Evolutionary conservation across 148 eudicot genomes (phyloP), one percentile per base, ranked within the genome.

Genomic region (Cornus kousa): DNA sequence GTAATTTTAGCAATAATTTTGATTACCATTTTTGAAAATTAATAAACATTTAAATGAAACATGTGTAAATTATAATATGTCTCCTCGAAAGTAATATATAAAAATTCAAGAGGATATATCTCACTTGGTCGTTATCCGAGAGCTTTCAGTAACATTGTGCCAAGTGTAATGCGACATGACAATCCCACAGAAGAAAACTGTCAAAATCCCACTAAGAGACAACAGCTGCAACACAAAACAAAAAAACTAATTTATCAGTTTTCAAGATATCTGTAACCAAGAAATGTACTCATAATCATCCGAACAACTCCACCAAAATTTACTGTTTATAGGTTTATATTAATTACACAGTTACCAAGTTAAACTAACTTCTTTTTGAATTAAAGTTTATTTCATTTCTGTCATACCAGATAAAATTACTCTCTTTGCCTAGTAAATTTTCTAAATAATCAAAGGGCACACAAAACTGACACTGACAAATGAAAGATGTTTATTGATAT

Each of bases 121-220:
- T 81, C 78, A 95, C 98, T 91, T 93, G 77, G 98, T 85, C 20
- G 98, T 89, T 72, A 89, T 81, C 80, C 97, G 88, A 24, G 96
- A 92, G 83, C 90, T 92, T 81, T 92, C 90, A 9, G 96, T 87
- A 48, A 92, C 96, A 72, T 92, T 92, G 78, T 92, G 93, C 96
- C 96, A 92, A 80, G 96, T 92, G 75, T 92, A 92, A 80, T 92
- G 96, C 39, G 96, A 92, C 96, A 92, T 92, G 76, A 90, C 84
- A 85, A 90, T 83, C 68, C 94, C 94, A 78, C 91, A 88, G 60
- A 90, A 90, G 90, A 90, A 90, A 35, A 90, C 88, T n/a, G 96
- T 92, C 81, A 92, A 86, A 71, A 92, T 92, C 55, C 90, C 96
- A 73, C 96, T 92, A 35, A 92, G 87, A 85, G 76, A 76, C 70